phyloP scores from a whole-genome alignment of 164 flowering plant species.

The Brasenia schreberi region DNA sequence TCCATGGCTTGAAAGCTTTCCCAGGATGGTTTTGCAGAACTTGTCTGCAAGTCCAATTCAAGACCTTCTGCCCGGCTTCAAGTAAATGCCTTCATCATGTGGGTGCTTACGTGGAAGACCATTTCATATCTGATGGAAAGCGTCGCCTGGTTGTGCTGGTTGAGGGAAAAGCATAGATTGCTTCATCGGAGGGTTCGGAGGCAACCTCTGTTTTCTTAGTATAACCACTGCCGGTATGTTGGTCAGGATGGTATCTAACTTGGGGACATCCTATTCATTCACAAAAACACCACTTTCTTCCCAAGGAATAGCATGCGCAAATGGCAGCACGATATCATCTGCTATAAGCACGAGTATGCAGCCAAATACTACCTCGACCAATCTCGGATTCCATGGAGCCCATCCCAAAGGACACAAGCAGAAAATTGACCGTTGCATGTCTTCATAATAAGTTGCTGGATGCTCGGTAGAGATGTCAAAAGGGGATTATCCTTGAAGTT shows the following conservation, averaged over 20 bases:
- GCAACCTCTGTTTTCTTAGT: constrained; percentile 71
- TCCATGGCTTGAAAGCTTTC: constrained; percentile 25
- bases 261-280: constrained; percentile 76
- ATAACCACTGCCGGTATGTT: constrained; percentile 75
- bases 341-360: constrained; percentile 96
- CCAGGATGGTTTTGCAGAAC: constrained; percentile 47
- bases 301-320: constrained; percentile 97
- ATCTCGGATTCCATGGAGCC: constrained; percentile 99
- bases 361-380: constrained; percentile 93
- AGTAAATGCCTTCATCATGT: constrained; percentile 34
- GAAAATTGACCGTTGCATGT: constrained; percentile 94
- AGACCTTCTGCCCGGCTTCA: constrained; percentile 15
- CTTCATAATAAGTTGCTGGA: constrained; percentile 89
- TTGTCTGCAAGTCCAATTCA: constrained; percentile 60
- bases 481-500: constrained; percentile 89
- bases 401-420: constrained; percentile 95
- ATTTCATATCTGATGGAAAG: constrained; percentile 84
- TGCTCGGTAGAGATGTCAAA: constrained; percentile 97
- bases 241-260: constrained; percentile 77
- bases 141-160: constrained; percentile 84
- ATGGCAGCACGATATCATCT: constrained; percentile 89
- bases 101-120: constrained; percentile 88
- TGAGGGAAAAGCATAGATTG: constrained; percentile 86
- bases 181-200: constrained; percentile 87
- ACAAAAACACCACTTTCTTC: constrained; percentile 91